These are phyloP conservation scores for Arthrobotrys megalospora DNA, from an alignment of 2,329 filamentous ascomycete genomes.

Conservation along the genomic window DNA sequence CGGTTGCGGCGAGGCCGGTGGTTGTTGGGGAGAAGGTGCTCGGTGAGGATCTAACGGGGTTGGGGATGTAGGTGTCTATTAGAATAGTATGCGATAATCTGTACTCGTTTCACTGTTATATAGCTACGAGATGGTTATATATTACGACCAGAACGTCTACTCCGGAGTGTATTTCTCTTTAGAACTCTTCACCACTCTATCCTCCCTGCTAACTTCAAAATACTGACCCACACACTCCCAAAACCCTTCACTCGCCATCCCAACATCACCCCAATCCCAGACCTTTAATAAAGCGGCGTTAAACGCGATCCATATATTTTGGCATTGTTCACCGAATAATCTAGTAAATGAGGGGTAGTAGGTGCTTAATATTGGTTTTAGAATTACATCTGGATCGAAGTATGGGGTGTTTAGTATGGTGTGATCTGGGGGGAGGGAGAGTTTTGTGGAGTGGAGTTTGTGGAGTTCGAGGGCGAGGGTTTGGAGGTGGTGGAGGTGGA, in stretches of 20 bases:
- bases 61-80: conserved; percentile 40
- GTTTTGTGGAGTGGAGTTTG: background rate
- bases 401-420: background rate
- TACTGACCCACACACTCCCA: conserved; percentile 5
- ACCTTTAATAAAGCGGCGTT: conserved; percentile 18
- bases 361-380: conserved; percentile 17
- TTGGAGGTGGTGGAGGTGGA: background rate
- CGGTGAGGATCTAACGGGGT: conserved; percentile 37
- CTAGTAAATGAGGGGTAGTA: conserved; percentile 16
- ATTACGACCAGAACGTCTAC: too few relatives aligned
- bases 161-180: too few relatives aligned
- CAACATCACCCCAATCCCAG: conserved; percentile 36
- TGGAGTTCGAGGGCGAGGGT: conserved; percentile 22
- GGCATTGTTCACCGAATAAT: conserved; percentile 8
- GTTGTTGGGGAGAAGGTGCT: conserved; percentile 41
- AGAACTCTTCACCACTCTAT: background rate
- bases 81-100: background rate
- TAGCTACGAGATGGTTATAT: too few relatives aligned
- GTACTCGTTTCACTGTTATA: too few relatives aligned
- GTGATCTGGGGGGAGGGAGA: background rate
- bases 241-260: background rate
- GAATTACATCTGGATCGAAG: conserved; percentile 19
- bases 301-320: conserved; percentile 36
- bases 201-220: background rate
- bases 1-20: conserved; percentile 48